These are phyloP conservation scores for Auricularia cornea DNA, from an alignment of 768 basidiomycete species.

Conservation along the genomic window DNA sequence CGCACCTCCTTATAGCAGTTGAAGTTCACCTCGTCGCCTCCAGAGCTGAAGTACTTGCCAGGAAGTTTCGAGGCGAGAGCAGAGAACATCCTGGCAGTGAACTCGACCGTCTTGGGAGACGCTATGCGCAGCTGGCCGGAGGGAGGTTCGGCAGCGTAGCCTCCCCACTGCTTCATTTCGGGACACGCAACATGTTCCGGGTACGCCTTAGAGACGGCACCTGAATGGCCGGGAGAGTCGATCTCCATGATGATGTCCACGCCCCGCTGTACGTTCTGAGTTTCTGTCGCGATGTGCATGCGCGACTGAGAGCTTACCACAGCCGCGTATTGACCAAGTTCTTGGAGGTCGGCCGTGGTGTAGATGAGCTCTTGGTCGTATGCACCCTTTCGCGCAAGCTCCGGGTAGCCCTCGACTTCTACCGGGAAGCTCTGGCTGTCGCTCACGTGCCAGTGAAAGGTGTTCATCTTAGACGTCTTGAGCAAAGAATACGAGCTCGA, in stretches of 20 bases:
- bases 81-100: constrained; percentile 16
- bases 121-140: constrained; percentile 30
- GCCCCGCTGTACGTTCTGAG: constrained; percentile 19
- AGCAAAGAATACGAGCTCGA: not conserved
- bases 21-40: constrained; percentile 31
- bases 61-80: constrained; percentile 10
- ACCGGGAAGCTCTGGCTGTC: constrained; percentile 25
- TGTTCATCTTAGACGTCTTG: constrained; percentile 19
- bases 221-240: constrained; percentile 34
- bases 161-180: constrained; percentile 12
- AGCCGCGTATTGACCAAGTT: constrained; percentile 24
- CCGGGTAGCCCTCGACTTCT: constrained; percentile 18
- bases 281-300: not conserved
- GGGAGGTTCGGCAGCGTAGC: constrained; percentile 25
- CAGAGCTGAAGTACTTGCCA: constrained; percentile 23
- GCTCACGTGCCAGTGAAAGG: constrained; percentile 32
- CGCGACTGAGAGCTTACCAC: constrained; percentile 15
- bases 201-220: constrained; percentile 21
- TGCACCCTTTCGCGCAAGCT: constrained; percentile 23
- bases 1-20: constrained; percentile 14
- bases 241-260: constrained; percentile 31
- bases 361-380: constrained; percentile 24
- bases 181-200: constrained; percentile 29
- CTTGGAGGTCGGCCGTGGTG: constrained; percentile 16
- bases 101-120: constrained; percentile 12